phyloP scores from a whole-genome alignment of 140 eudicot species.

The Flaveria floridana region DNA sequence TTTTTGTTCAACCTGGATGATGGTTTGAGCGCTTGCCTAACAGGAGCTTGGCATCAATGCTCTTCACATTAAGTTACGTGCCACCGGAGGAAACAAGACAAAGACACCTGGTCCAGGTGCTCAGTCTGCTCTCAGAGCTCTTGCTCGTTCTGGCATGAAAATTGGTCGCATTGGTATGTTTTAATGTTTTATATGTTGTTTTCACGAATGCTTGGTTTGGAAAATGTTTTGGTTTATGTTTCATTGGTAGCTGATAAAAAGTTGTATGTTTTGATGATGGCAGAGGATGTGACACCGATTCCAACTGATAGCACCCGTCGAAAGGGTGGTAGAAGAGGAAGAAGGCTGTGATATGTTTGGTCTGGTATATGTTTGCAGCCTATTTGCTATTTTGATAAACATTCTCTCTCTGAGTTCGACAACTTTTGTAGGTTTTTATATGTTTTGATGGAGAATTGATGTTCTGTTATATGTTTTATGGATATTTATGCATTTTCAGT shows the following conservation, averaged over 20 bases:
- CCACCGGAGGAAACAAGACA: conserved; percentile 20
- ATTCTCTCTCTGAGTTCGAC: background rate
- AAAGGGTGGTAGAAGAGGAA: conserved; percentile 18
- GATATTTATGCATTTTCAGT: background rate
- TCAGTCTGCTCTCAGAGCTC: conserved; percentile 17
- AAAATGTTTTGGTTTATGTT: background rate
- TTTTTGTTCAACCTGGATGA: too few relatives aligned
- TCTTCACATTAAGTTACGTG: conserved; percentile 16
- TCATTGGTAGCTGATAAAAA: background rate
- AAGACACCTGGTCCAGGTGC: conserved; percentile 22
- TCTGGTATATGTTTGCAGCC: background rate
- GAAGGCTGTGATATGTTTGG: conserved; percentile 11
- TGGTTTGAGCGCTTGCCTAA: background rate
- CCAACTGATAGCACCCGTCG: conserved; percentile 16
- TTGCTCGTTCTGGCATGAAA: conserved; percentile 22
- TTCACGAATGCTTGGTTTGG: background rate
- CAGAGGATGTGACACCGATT: conserved; percentile 18
- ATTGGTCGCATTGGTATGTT: conserved; percentile 9
- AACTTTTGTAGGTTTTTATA: background rate
- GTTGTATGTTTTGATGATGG: background rate
- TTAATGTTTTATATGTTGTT: background rate
- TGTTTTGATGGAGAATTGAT: conserved; percentile 1
- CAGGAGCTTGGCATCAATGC: conserved; percentile 22
- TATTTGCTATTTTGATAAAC: background rate
- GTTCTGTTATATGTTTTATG: background rate